Evolutionary conservation across 179 eudicot species (phyloP).

Genomic region (Corrigiola litoralis): DNA sequence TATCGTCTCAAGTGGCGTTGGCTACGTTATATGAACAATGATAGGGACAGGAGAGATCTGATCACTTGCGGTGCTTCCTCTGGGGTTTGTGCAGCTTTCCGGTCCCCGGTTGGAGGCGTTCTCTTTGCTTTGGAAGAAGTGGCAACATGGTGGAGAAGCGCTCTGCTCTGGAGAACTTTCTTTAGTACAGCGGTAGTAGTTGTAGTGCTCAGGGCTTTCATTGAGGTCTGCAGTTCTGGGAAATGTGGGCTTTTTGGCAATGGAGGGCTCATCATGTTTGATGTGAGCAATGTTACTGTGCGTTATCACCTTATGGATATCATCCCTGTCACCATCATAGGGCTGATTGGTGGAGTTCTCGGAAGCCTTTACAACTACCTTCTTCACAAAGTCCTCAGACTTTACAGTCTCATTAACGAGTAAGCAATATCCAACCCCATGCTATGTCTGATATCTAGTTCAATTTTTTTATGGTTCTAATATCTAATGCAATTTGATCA

Average conservation of each 20-base stretch:
- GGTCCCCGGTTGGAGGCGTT: conserved; percentile 89
- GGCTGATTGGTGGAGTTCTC: conserved; percentile 79
- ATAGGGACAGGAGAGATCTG: conserved; percentile 75
- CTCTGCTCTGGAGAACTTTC: conserved; percentile 96
- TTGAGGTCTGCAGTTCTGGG: conserved; percentile 68
- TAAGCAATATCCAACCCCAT: conserved; percentile 34
- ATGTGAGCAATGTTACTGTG: conserved; percentile 70
- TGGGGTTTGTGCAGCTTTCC: conserved; percentile 93
- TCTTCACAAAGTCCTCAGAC: conserved; percentile 78
- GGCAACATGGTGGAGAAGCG: conserved; percentile 97
- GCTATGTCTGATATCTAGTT: background rate
- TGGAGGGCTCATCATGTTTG: conserved; percentile 86
- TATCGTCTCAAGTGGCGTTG: conserved; percentile 77
- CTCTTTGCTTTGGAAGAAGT: conserved; percentile 90
- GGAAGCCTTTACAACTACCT: conserved; percentile 79
- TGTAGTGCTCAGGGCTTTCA: conserved; percentile 72
- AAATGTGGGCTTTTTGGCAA: conserved; percentile 82
- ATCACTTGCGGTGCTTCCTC: conserved; percentile 91
- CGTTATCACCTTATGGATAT: conserved; percentile 63
- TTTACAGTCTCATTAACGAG: conserved; percentile 87
- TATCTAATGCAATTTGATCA: background rate
- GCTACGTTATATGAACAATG: conserved; percentile 87
- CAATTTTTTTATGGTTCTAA: background rate
- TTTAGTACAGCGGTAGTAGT: conserved; percentile 93
- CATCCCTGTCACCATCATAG: conserved; percentile 59